phyloP scores from a whole-genome alignment of 495 filamentous ascomycete genomes.

The Tricharina praecox region DNA sequence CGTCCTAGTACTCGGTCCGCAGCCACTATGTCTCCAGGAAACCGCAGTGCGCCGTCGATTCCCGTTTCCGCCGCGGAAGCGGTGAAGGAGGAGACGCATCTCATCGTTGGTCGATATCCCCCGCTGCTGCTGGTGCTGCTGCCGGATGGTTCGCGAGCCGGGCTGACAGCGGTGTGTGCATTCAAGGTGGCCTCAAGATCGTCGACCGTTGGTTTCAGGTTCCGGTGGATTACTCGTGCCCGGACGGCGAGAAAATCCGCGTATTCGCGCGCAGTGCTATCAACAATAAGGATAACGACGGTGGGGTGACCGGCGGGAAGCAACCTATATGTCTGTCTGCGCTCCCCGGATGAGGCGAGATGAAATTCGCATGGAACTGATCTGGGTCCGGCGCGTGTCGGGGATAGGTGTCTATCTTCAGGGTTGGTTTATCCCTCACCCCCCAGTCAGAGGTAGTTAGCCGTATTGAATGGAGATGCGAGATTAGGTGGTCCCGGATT shows the following conservation, averaged over 20 bases:
- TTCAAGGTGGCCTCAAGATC: constrained; percentile 18
- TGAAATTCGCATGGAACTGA: too few species aligned
- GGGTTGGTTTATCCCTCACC: constrained; percentile 3
- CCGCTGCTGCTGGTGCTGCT: too few species aligned
- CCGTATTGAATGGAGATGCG: background rate
- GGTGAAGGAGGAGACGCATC: constrained; percentile 13
- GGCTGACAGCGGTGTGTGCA: background rate
- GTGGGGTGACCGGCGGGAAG: constrained; percentile 16
- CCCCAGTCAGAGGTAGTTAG: background rate
- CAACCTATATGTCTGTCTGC: constrained; percentile 17
- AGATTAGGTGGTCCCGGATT: constrained; percentile 54
- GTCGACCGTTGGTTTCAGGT: constrained; percentile 24
- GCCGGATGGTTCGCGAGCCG: background rate
- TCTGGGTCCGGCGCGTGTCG: background rate
- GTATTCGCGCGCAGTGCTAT: constrained; percentile 21
- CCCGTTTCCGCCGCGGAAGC: constrained; percentile 1
- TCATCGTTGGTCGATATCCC: constrained; percentile 11
- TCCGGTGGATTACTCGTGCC: constrained; percentile 19
- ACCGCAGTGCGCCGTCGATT: background rate
- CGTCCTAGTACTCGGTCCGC: too few species aligned
- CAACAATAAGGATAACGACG: constrained; percentile 18
- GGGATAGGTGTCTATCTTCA: constrained; percentile 20
- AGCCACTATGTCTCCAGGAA: background rate
- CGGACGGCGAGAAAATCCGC: constrained; percentile 8
- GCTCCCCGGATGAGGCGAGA: too few species aligned